Evolutionary conservation across 495 filamentous ascomycete genomes (phyloP).

Genomic region (Aspergillus ellipticus): DNA sequence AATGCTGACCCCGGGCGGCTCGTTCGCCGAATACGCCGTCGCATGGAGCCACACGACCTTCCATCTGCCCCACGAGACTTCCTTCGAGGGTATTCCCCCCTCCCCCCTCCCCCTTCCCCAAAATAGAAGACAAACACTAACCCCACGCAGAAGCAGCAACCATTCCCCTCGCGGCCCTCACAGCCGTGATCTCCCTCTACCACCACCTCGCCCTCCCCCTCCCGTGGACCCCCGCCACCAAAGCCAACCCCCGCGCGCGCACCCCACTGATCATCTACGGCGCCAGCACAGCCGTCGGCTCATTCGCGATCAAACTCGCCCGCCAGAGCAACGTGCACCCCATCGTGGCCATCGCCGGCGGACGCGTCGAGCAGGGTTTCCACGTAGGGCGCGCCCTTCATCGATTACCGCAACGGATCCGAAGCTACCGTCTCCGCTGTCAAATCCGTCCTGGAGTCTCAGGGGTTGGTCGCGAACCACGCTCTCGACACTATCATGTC

Average conservation of each 20-base stretch:
- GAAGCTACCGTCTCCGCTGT: conserved; percentile 16
- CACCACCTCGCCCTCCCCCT: conserved; percentile 53
- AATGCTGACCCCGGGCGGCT: conserved; percentile 51
- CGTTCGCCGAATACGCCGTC: conserved; percentile 69
- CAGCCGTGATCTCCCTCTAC: conserved; percentile 61
- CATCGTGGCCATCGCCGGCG: conserved; percentile 63
- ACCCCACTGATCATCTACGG: conserved; percentile 63
- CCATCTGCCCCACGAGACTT: conserved; percentile 57
- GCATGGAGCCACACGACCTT: conserved; percentile 64
- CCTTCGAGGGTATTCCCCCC: conserved; percentile 51
- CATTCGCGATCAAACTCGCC: conserved; percentile 66
- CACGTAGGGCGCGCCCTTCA: too few species aligned
- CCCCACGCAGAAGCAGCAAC: conserved; percentile 54
- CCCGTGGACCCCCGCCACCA: conserved; percentile 52
- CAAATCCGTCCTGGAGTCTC: conserved; percentile 14
- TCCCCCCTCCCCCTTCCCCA: not conserved
- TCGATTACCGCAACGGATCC: conserved; percentile 59
- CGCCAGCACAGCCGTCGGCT: conserved; percentile 59
- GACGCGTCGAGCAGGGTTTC: too few species aligned
- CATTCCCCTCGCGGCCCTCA: conserved; percentile 69
- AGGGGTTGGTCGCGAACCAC: conserved; percentile 28
- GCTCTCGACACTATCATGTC: conserved; percentile 61
- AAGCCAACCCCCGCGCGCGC: conserved; percentile 23
- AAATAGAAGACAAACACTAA: not conserved
- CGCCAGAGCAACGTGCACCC: conserved; percentile 64